Percentiles rank a stretch among this genome's conserved stretches.
Evolutionary conservation across 2,329 filamentous ascomycete genomes (phyloP).

Genomic region (Curvularia sp.): DNA sequence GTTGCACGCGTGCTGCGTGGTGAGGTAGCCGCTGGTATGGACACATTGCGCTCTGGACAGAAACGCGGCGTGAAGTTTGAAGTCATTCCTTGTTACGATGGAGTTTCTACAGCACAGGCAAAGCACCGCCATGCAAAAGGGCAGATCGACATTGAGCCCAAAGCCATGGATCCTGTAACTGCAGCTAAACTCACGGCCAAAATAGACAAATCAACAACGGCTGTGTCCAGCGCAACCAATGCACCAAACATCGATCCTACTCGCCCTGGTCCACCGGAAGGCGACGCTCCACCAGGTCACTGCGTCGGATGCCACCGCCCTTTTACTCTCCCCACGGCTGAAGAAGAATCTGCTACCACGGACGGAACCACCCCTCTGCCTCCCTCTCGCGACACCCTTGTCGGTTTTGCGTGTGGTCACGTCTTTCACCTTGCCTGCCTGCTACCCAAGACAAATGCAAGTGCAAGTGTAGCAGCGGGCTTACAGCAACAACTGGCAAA

Average conservation of each 20-base stretch:
- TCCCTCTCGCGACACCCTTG: conserved; percentile 65
- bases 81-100: conserved; percentile 60
- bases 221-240: conserved; percentile 28
- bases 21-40: conserved; percentile 86
- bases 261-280: conserved; percentile 24
- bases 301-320: conserved; percentile 44
- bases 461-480: conserved; percentile 52
- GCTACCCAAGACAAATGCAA: conserved; percentile 55
- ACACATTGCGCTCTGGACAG: conserved; percentile 77
- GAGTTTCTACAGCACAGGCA: conserved; percentile 9
- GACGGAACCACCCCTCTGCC: conserved; percentile 36
- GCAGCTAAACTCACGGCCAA: conserved; percentile 31
- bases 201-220: conserved; percentile 33
- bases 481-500: conserved; percentile 52
- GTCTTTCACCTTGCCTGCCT: conserved; percentile 80
- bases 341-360: conserved; percentile 35
- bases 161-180: conserved; percentile 36
- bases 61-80: conserved; percentile 90
- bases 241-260: conserved; percentile 35
- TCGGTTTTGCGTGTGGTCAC: conserved; percentile 83
- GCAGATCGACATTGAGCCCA: conserved; percentile 38
- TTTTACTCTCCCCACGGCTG: conserved; percentile 41
- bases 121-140: conserved; percentile 25
- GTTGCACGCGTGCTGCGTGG: conserved; percentile 85
- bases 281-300: conserved; percentile 44